Conservation (phyloP, 345 rosid genomes). For the Hevea brasiliensis region DNA sequence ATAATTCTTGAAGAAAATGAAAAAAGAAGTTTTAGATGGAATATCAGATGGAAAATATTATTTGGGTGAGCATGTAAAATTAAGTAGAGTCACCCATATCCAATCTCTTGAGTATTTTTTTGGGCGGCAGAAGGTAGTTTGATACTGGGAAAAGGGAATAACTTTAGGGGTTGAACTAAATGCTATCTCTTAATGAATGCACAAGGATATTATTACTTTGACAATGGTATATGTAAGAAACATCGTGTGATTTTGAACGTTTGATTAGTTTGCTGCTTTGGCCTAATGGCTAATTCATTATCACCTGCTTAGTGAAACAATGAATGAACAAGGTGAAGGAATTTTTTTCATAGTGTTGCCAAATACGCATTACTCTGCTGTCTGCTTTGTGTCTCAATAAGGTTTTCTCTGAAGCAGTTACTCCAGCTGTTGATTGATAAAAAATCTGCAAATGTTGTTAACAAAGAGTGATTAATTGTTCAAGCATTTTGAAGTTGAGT, state of each 20-base stretch:
- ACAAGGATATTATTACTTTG: neutral
- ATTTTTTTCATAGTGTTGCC: neutral
- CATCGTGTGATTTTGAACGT: neutral
- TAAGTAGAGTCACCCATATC: neutral
- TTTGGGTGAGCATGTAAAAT: neutral
- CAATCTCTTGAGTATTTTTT: neutral
- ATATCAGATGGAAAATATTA: neutral
- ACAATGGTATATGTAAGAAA: neutral
- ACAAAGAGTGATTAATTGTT: neutral
- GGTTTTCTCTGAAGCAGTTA: neutral
- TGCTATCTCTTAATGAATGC: neutral
- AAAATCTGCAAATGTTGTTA: neutral
- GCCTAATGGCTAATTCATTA: neutral
- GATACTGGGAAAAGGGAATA: neutral
- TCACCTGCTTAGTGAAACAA: neutral
- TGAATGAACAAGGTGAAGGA: neutral
- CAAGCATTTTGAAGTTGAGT: neutral
- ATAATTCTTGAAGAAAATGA: neutral
- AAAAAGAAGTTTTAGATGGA: neutral
- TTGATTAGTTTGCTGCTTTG: neutral
- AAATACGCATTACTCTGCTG: neutral
- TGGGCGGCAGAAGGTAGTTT: neutral
- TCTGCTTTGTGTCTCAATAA: neutral
- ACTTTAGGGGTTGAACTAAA: neutral
- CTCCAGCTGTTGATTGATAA: neutral